phyloP scores from a whole-genome alignment of 768 basidiomycete species.

The Suillus discolor region DNA sequence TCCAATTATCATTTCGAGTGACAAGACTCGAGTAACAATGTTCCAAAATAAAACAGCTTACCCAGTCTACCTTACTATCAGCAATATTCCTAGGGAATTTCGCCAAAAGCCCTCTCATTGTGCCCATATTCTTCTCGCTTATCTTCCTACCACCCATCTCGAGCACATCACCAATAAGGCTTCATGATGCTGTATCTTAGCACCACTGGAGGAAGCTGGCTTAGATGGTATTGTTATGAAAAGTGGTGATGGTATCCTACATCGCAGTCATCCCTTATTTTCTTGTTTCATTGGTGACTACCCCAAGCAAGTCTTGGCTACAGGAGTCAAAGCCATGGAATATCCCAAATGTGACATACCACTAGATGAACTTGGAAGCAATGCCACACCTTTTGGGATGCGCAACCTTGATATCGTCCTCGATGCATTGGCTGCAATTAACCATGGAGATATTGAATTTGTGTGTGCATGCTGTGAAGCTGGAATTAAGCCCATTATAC shows the following conservation, averaged over 20 bases:
- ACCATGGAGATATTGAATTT: background rate
- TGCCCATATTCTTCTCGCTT: background rate
- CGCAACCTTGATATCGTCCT: background rate
- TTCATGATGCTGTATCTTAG: background rate
- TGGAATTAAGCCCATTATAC: background rate
- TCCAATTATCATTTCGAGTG: background rate
- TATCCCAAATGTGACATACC: background rate
- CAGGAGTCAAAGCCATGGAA: background rate
- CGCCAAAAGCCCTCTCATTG: background rate
- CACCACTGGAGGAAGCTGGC: background rate
- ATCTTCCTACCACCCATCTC: background rate
- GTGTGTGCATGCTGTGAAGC: background rate
- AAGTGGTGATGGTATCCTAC: background rate
- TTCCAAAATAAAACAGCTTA: background rate
- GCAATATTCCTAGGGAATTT: background rate
- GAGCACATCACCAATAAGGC: background rate
- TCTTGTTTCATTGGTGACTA: background rate
- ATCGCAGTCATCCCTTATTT: background rate
- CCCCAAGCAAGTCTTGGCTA: background rate
- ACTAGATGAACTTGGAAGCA: no score
- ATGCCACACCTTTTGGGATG: no score
- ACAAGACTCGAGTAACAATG: background rate
- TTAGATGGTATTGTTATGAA: background rate
- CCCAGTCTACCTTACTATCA: background rate
- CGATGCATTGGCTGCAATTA: background rate